Conservation (phyloP, 2,329 filamentous ascomycete genomes). For the Huntiella moniliformis region DNA sequence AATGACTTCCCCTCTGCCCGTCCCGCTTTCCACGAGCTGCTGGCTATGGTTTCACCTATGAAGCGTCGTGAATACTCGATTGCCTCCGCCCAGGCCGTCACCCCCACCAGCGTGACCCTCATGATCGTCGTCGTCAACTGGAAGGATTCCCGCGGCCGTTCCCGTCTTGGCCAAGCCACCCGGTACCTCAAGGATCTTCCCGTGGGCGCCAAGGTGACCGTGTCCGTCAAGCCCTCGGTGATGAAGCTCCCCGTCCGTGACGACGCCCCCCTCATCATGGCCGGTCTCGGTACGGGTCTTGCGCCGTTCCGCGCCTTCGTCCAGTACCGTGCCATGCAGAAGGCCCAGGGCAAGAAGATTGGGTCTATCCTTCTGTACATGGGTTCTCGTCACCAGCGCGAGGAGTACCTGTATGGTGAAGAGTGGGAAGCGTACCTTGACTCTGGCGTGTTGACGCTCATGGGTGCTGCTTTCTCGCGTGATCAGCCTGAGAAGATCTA, state of each 20-base stretch:
- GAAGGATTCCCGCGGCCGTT: constrained; percentile 73
- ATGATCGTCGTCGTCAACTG: constrained; percentile 97
- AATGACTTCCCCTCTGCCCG: constrained; percentile 80
- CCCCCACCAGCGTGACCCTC: constrained; percentile 70
- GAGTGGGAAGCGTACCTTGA: constrained; percentile 98
- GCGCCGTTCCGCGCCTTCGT: constrained; percentile 99
- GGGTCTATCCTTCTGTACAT: constrained; percentile 89
- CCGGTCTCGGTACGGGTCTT: constrained; percentile 90
- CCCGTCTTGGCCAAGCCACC: constrained; percentile 83
- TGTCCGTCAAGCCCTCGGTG: constrained; percentile 90
- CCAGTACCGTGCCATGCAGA: constrained; percentile 94
- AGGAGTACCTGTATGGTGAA: constrained; percentile 97
- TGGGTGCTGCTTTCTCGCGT: constrained; percentile 85
- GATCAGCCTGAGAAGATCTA: constrained; percentile 98
- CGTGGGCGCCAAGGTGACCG: constrained; percentile 63
- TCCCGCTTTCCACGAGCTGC: constrained; percentile 72
- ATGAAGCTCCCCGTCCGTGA: constrained; percentile 91
- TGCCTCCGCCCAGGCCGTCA: constrained; percentile 87
- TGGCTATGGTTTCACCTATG: constrained; percentile 71
- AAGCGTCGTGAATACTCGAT: constrained; percentile 99
- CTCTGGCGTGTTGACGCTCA: constrained; percentile 81
- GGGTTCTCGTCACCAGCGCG: constrained; percentile 87
- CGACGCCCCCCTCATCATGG: constrained; percentile 94
- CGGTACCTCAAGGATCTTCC: constrained; percentile 66
- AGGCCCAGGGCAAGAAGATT: constrained; percentile 90